Conservation (phyloP, 1,284 basidiomycete species). For the Boletus nobilissimus region DNA sequence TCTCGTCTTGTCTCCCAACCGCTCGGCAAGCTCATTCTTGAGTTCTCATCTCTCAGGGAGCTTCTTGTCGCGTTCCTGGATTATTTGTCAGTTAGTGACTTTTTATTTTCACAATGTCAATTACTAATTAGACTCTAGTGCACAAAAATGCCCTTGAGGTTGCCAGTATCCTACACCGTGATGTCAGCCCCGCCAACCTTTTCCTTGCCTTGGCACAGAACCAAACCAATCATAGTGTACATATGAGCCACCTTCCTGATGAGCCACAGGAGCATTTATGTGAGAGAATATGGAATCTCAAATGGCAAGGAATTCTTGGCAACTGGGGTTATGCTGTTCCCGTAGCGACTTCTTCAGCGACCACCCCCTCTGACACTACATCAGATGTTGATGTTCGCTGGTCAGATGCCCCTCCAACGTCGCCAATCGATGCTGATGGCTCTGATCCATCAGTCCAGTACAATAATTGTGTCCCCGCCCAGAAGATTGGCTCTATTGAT, state of each 20-base stretch:
- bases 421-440: too few relatives aligned
- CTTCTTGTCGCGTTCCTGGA: constrained; percentile 2
- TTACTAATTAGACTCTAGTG: neutral
- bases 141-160: constrained; percentile 1
- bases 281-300: neutral
- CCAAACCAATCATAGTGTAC: neutral
- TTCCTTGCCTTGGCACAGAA: neutral
- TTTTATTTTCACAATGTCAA: neutral
- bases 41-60: constrained; percentile 3
- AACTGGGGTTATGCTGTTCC: constrained; percentile 20
- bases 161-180: constrained; percentile 8
- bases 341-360: neutral
- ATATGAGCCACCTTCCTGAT: neutral
- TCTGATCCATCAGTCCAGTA: neutral
- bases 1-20: neutral
- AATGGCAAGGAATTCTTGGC: neutral
- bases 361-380: neutral
- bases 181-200: constrained; percentile 12
- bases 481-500: neutral
- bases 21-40: neutral
- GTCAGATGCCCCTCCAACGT: neutral
- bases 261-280: neutral
- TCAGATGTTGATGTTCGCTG: neutral
- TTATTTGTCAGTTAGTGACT: constrained; percentile 1
- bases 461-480: constrained; percentile 4